Evolutionary conservation across 129 eudicot genomes (phyloP), one percentile per base, ranked within the genome.

Genomic region (Tanacetum coccineum): DNA sequence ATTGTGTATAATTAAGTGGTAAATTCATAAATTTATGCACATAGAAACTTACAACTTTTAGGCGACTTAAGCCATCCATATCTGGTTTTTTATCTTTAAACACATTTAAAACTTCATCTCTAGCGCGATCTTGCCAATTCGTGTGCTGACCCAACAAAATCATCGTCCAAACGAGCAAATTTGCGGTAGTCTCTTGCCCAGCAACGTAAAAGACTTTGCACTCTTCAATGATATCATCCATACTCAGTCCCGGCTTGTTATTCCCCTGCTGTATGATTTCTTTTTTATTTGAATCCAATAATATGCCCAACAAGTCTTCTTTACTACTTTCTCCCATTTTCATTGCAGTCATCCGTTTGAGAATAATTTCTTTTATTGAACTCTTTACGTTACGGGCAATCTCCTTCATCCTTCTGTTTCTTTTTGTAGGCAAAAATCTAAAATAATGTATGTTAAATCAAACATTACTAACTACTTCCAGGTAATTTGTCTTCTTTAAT

Each of bases 101-200:
- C 25, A 22, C 25, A 22, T 22, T 0, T 22, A 22, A 2, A 22
- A 22, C 25, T 22, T 22, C 25, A 22, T 22, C 25, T 22, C 25
- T 22, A 1, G 25, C 25, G 2, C 25, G 25, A 22, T 22, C 25
- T 22, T 22, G 25, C 25, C 25, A 22, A 22, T 22, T 22, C 8
- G 17, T 26, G 7, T 59, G 75, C 17, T 70, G 75, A 30, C 59
- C 20, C 17, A 70, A 58, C 49, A 70, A 59, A 60, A 59, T 39
- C 67, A 70, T 46, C 2, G 67, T 70, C 75, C 75, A 70, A 22
- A 26, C 48, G 9, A 71, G 75, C 49, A 59, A 59, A 48, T 47
- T 59, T 30, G 75, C 60, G 11, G 75, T 71, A 8, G 75, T 71
- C 36, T 71, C 75, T 61, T 71, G 75, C 15, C 75, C 75, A 14